Evolutionary conservation across 78 protist species (phyloP).

Genomic region (Polysphondylium violaceum): DNA sequence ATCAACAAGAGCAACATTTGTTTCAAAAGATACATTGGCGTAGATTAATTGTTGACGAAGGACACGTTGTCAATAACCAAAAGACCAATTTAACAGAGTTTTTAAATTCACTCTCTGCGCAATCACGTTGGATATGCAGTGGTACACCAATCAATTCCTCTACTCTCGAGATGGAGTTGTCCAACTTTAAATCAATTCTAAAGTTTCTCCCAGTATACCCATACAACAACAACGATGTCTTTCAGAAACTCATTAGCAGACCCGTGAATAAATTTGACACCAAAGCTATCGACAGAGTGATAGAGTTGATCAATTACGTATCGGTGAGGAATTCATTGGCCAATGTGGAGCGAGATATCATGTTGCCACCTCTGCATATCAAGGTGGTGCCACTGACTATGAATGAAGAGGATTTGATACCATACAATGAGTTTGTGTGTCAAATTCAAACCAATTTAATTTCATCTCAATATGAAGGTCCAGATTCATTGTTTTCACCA

Average conservation of each 20-base stretch:
- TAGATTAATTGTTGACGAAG: constrained; percentile 65
- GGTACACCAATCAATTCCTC: constrained; percentile 58
- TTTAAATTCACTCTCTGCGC: background rate
- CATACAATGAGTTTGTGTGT: constrained; percentile 45
- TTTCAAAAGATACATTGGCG: constrained; percentile 27
- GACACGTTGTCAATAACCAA: constrained; percentile 36
- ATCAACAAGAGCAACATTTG: background rate
- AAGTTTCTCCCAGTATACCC: constrained; percentile 32
- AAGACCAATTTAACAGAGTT: constrained; percentile 2
- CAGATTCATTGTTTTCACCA: constrained; percentile 29
- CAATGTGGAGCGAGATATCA: background rate
- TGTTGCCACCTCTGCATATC: constrained; percentile 7
- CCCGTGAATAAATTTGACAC: constrained; percentile 30
- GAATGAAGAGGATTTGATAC: background rate
- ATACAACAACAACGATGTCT: background rate
- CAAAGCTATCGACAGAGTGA: constrained; percentile 1
- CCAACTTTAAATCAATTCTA: constrained; percentile 23
- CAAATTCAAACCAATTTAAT: constrained; percentile 59
- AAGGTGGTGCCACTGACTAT: background rate
- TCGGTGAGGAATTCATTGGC: background rate
- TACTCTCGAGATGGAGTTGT: background rate
- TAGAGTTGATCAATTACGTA: background rate
- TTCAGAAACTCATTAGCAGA: background rate
- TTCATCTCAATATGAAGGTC: constrained; percentile 71
- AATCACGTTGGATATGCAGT: constrained; percentile 27